These are phyloP conservation scores for Fusarium falciforme DNA, from an alignment of 2,329 filamentous ascomycete species.

Conservation along the genomic window DNA sequence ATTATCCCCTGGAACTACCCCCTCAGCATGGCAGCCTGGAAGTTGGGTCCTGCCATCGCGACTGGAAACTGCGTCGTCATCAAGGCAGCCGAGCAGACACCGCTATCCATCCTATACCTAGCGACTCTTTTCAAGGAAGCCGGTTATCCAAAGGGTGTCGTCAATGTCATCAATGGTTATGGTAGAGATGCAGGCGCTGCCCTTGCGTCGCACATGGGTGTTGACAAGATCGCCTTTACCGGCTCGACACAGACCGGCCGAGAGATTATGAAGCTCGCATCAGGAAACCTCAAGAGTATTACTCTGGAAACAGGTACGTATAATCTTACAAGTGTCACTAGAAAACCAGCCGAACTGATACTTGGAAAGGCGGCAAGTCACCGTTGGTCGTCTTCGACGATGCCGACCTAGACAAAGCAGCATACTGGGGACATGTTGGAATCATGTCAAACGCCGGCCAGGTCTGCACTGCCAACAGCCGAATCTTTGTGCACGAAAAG, in stretches of 20 bases:
- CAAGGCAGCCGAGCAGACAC: not conserved
- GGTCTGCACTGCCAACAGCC: not conserved
- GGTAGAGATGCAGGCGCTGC: not conserved
- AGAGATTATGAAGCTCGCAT: not conserved
- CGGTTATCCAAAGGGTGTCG: not conserved
- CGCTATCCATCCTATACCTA: not conserved
- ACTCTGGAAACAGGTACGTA: not conserved
- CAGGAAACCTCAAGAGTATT: not conserved
- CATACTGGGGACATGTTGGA: not conserved
- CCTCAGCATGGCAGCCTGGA: slow-evolving; percentile 1
- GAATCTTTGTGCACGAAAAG: not conserved
- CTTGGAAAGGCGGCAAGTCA: not conserved
- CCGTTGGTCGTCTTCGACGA: not conserved
- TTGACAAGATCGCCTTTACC: not conserved
- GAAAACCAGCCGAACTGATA: rapidly evolving
- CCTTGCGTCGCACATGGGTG: not conserved
- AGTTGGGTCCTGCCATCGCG: not conserved
- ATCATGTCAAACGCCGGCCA: not conserved
- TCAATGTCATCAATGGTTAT: not conserved
- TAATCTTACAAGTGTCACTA: not conserved
- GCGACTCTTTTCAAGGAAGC: not conserved
- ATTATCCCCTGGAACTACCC: slow-evolving; percentile 18
- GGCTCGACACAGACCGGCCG: not conserved
- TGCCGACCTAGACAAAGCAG: not conserved
- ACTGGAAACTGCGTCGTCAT: not conserved